Percentiles rank a stretch among this genome's conserved stretches.
These are phyloP conservation scores for Xylaria sp. DNA, from an alignment of 2,329 filamentous ascomycete genomes.

Conservation along the genomic window DNA sequence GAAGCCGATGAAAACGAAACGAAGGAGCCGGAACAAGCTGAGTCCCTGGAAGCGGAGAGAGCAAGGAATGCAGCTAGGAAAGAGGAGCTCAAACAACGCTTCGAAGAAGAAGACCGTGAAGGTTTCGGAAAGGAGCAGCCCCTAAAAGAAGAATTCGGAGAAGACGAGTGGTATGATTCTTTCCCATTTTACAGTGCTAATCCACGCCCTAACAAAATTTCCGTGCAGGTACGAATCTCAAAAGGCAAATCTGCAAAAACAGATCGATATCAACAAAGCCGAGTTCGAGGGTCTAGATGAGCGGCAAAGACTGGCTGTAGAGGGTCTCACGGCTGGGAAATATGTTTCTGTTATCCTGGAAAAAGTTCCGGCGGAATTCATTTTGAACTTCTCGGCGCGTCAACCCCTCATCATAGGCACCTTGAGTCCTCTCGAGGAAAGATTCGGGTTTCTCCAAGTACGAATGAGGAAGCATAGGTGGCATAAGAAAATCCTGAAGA, in stretches of 20 bases:
- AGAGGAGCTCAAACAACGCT: slow-evolving; percentile 91
- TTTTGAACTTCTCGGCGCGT: slow-evolving; percentile 80
- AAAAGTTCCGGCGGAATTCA: slow-evolving; percentile 90
- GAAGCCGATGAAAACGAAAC: slow-evolving; percentile 76
- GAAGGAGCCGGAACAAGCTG: slow-evolving; percentile 54
- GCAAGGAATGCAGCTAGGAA: slow-evolving; percentile 91
- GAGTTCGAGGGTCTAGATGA: slow-evolving; percentile 92
- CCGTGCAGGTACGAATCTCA: slow-evolving; percentile 57
- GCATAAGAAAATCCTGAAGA: slow-evolving; percentile 99
- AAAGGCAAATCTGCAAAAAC: slow-evolving; percentile 93
- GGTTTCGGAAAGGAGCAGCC: slow-evolving; percentile 78
- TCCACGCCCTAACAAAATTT: slow-evolving; percentile 5
- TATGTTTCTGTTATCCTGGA: slow-evolving; percentile 93
- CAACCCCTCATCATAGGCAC: slow-evolving; percentile 90
- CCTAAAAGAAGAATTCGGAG: slow-evolving; percentile 80
- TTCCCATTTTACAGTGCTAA: not conserved
- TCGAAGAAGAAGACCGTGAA: slow-evolving; percentile 98
- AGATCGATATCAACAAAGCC: slow-evolving; percentile 94
- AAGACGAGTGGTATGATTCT: slow-evolving; percentile 97
- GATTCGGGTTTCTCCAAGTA: slow-evolving; percentile 94
- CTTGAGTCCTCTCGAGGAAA: slow-evolving; percentile 91
- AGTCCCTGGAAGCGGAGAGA: slow-evolving; percentile 84
- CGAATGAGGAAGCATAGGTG: slow-evolving; percentile 97
- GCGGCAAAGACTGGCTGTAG: slow-evolving; percentile 80
- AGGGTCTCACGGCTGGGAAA: slow-evolving; percentile 90